Percentiles rank a stretch among this genome's conserved stretches.
These are phyloP conservation scores for Ramichloridium luteum DNA, from an alignment of 2,329 filamentous ascomycete species.

Conservation along the genomic window DNA sequence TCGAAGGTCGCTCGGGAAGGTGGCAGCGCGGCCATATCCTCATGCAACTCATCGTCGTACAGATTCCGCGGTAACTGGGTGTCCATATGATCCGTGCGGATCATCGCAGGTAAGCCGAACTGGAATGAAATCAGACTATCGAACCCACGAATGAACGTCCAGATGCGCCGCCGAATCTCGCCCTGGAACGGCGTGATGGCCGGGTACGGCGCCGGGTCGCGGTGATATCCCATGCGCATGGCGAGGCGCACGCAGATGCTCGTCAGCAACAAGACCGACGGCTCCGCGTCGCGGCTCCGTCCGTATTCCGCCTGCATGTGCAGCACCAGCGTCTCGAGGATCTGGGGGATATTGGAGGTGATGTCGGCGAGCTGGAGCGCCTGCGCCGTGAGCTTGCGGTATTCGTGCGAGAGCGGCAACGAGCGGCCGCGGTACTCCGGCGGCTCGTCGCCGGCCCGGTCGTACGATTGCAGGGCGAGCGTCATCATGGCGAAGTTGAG, in stretches of 20 bases:
- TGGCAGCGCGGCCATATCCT: conserved; percentile 55
- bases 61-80: conserved; percentile 64
- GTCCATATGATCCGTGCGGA: conserved; percentile 63
- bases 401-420: conserved; percentile 39
- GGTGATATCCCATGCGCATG: conserved; percentile 66
- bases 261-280: conserved; percentile 50
- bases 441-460: conserved; percentile 68
- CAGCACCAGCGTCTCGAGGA: conserved; percentile 65
- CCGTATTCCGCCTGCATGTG: conserved; percentile 67
- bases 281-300: conserved; percentile 59
- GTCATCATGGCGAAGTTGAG: conserved; percentile 65
- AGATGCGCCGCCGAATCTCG: conserved; percentile 54
- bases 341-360: conserved; percentile 60
- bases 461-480: conserved; percentile 65
- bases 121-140: conserved; percentile 72
- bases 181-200: conserved; percentile 61
- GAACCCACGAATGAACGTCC: conserved; percentile 57
- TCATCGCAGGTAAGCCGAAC: conserved; percentile 49
- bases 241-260: conserved; percentile 49
- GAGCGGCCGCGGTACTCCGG: conserved; percentile 61
- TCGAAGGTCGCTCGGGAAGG: conserved; percentile 55
- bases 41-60: conserved; percentile 68
- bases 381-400: conserved; percentile 62
- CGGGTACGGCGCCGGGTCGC: conserved; percentile 63
- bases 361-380: conserved; percentile 66